Percentiles rank a stretch among this genome's conserved stretches.
These are phyloP conservation scores for Pseudogymnoascus sp. DNA, from an alignment of 2,329 filamentous ascomycete genomes.

Conservation along the genomic window DNA sequence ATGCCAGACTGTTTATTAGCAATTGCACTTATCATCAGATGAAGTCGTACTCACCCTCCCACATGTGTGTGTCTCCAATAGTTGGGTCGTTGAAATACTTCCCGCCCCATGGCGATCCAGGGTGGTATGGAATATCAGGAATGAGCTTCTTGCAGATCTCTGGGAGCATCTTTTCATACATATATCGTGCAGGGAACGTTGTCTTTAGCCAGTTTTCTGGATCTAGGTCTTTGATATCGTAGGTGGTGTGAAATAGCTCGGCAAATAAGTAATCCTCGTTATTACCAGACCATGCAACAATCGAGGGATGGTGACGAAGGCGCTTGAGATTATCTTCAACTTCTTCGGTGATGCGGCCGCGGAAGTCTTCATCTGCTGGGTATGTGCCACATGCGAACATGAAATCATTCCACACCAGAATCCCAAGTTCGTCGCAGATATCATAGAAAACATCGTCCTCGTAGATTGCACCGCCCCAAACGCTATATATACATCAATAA, in stretches of 20 bases:
- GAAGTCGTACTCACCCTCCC: background rate
- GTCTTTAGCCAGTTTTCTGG: slow-evolving; percentile 75
- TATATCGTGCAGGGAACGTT: slow-evolving; percentile 79
- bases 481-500: slow-evolving; percentile 34
- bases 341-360: slow-evolving; percentile 51
- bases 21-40: slow-evolving; percentile 73
- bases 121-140: slow-evolving; percentile 67
- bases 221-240: slow-evolving; percentile 68
- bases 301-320: slow-evolving; percentile 68
- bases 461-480: slow-evolving; percentile 66
- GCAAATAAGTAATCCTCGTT: slow-evolving; percentile 82
- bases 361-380: slow-evolving; percentile 49
- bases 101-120: slow-evolving; percentile 76
- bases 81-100: slow-evolving; percentile 65
- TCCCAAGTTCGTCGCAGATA: slow-evolving; percentile 56
- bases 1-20: slow-evolving; percentile 58
- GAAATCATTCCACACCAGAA: slow-evolving; percentile 64
- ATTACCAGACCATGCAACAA: slow-evolving; percentile 66
- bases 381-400: slow-evolving; percentile 46
- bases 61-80: slow-evolving; percentile 82
- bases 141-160: slow-evolving; percentile 60
- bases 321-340: slow-evolving; percentile 57
- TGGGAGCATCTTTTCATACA: slow-evolving; percentile 78
- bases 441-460: slow-evolving; percentile 60
- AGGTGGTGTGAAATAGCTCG: slow-evolving; percentile 51